Conservation (phyloP, 371 early-diverging fungal species). For the Circinella minor region DNA sequence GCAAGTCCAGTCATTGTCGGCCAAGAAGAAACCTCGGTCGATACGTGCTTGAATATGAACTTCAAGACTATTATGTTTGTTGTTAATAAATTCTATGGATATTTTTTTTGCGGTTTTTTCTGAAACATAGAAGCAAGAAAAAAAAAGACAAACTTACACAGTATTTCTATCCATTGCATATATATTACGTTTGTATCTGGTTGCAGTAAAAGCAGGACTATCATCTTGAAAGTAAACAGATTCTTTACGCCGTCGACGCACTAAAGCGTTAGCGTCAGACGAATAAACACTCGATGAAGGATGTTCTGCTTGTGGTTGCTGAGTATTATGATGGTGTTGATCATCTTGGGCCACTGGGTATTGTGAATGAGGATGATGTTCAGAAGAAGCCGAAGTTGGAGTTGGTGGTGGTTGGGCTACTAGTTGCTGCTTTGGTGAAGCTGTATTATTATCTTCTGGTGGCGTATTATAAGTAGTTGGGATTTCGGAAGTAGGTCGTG, state of each 20-base stretch:
- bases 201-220: constrained; percentile 51
- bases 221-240: constrained; percentile 10
- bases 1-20: constrained; percentile 88
- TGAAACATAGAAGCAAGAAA: too few relatives aligned
- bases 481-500: constrained; percentile 14
- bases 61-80: constrained; percentile 22
- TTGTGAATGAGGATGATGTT: too few relatives aligned
- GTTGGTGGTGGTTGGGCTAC: neutral
- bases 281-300: neutral
- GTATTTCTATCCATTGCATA: constrained; percentile 60
- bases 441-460: neutral
- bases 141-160: constrained; percentile 16
- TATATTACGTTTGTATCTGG: constrained; percentile 64
- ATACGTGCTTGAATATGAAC: constrained; percentile 65
- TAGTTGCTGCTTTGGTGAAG: neutral
- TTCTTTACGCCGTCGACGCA: constrained; percentile 10
- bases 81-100: neutral
- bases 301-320: neutral
- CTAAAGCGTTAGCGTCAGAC: constrained; percentile 1
- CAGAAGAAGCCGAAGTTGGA: neutral
- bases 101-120: neutral
- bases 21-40: constrained; percentile 82
- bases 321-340: neutral
- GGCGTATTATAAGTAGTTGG: neutral
- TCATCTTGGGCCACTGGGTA: neutral